A percentile compares a stretch with the other conserved stretches of the same genome.
These are phyloP conservation scores for Scenedesmus sp. DNA, from an alignment of 163 green algal species.

Conservation along the genomic window DNA sequence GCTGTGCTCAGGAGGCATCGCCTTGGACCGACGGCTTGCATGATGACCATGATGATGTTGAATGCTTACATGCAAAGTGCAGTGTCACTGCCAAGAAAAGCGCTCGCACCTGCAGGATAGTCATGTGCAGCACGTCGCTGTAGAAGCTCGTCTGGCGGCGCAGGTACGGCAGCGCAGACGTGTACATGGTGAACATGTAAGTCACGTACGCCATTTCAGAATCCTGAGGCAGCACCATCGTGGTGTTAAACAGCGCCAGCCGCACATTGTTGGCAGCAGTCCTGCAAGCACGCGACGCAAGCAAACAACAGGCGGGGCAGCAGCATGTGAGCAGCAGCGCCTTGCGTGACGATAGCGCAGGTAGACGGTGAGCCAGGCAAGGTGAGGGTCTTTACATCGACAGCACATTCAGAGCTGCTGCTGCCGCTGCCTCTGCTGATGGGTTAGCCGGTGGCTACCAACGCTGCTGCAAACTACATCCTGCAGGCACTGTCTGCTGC, in stretches of 20 bases:
- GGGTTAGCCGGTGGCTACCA: not conserved
- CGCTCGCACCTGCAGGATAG: slow-evolving; percentile 24
- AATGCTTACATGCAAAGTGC: not conserved
- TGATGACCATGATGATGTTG: too few species aligned
- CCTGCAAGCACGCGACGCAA: not conserved
- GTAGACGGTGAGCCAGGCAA: not conserved
- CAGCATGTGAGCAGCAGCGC: too few species aligned
- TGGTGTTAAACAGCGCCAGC: slow-evolving; percentile 34
- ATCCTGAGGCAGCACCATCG: slow-evolving; percentile 41
- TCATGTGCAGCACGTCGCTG: slow-evolving; percentile 43
- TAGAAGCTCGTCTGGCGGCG: slow-evolving; percentile 41
- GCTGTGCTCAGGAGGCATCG: not conserved
- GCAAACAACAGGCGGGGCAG: not conserved
- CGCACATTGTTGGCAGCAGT: slow-evolving; percentile 32
- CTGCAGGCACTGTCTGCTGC: not conserved
- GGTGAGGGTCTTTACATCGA: not conserved
- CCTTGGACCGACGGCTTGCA: too few species aligned
- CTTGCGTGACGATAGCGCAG: too few species aligned
- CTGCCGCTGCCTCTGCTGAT: not conserved
- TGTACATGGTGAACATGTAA: slow-evolving; percentile 50
- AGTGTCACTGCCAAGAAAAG: not conserved
- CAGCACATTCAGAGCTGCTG: not conserved
- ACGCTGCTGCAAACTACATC: not conserved
- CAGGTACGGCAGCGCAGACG: slow-evolving; percentile 35
- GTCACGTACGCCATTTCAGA: slow-evolving; percentile 47